These are phyloP conservation scores for Diphasiastrum complanatum DNA, from an alignment of 83 land plant genomes.

Conservation along the genomic window DNA sequence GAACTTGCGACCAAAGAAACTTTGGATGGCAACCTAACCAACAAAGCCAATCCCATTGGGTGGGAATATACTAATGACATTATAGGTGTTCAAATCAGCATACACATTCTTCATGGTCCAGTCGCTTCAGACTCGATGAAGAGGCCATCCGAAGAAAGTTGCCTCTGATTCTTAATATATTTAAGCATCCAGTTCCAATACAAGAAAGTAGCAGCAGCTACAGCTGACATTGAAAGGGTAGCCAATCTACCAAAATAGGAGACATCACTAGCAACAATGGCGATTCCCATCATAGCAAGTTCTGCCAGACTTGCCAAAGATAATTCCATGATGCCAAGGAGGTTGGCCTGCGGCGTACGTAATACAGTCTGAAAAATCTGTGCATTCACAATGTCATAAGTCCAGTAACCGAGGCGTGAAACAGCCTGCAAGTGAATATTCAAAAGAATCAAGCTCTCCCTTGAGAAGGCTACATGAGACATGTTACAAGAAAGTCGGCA, in stretches of 20 bases:
- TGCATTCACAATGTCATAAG: conserved; percentile 86
- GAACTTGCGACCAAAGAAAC: too few species aligned
- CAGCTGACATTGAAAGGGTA: conserved; percentile 65
- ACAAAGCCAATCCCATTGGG: too few species aligned
- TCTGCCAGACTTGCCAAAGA: conserved; percentile 95
- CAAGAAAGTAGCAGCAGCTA: conserved; percentile 71
- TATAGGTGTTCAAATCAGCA: too few species aligned
- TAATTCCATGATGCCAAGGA: conserved; percentile 81
- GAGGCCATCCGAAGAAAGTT: conserved; percentile 25
- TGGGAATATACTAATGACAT: too few species aligned
- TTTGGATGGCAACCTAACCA: too few species aligned
- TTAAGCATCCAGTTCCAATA: conserved; percentile 76
- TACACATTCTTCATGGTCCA: too few species aligned
- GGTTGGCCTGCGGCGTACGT: conserved; percentile 77
- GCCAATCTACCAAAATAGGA: conserved; percentile 84
- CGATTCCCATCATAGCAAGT: conserved; percentile 88
- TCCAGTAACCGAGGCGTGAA: conserved; percentile 93
- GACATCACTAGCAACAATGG: conserved; percentile 83
- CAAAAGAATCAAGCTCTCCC: too few species aligned
- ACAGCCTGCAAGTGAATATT: conserved; percentile 54
- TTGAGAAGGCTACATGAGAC: too few species aligned
- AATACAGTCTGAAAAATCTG: conserved; percentile 97
- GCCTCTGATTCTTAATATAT: conserved; percentile 28
- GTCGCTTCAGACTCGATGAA: too few species aligned
- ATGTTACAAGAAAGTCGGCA: too few species aligned